phyloP scores from a whole-genome alignment of 148 eudicot species.

The Dysphania ambrosioides region DNA sequence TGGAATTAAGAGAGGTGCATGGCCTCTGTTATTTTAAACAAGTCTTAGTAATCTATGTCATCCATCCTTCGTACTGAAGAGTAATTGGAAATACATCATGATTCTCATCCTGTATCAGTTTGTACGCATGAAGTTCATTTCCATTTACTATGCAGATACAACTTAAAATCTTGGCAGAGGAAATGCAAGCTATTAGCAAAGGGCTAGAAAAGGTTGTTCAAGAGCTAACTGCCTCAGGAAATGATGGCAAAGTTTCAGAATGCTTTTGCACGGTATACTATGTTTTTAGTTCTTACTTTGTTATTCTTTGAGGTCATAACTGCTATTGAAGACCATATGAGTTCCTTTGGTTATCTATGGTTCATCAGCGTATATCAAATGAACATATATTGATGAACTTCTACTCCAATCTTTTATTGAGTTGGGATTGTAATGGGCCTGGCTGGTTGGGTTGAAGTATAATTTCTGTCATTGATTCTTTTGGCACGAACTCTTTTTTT shows the following conservation, averaged over 20 bases:
- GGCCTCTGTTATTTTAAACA: background rate
- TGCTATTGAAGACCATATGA: conserved; percentile 1
- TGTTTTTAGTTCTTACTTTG: background rate
- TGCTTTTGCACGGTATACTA: conserved; percentile 50
- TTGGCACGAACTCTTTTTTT: no score
- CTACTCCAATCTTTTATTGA: background rate
- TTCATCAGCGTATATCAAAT: background rate
- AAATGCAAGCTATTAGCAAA: conserved; percentile 73
- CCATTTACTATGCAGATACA: conserved; percentile 44
- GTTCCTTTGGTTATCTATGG: background rate
- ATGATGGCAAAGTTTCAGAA: conserved; percentile 59
- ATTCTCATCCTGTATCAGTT: background rate
- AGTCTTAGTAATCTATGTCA: background rate
- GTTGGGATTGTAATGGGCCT: no score
- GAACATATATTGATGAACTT: background rate
- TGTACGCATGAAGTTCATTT: background rate
- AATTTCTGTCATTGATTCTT: no score
- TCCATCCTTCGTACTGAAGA: background rate
- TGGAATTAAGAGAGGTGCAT: background rate
- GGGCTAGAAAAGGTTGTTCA: conserved; percentile 70
- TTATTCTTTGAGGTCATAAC: background rate
- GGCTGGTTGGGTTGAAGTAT: no score
- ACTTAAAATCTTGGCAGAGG: conserved; percentile 66
- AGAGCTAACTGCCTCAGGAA: conserved; percentile 65
- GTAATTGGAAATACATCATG: no score